Base-by-base conservation (phyloP, 371 early-diverging fungal genomes). In the Mucor plumbeus region DNA sequence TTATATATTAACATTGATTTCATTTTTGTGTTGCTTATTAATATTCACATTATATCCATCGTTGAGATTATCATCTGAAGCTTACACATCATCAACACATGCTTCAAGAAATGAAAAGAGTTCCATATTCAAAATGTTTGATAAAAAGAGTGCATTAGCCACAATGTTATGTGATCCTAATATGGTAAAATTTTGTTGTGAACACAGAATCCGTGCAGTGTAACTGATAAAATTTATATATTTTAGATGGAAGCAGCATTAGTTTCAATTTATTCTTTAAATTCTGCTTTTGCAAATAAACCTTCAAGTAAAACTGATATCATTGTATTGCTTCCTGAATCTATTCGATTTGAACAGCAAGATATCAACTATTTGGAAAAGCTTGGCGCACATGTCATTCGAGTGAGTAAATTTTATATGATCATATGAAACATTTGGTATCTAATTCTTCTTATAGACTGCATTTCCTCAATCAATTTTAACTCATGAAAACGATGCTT, bases 261-360 rank as follows among this genome's bases (percentile, higher is more conserved):
- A 38, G 72, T 74, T 10, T 70, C 75, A 4, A 34, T 77, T 10
- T 72, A 74, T 63, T 74, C 78, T 0, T 56, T 77, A 15, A 61
- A 68, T 15, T 15, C 47, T 35, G 69, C 69, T 5, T 63, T 63
- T 53, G 50, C 63, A 31, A 59, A 58, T 34, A 60, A 68, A 15
- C 53, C 65, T 19, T 61, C 65, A 17, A 44, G 43, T 0, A 66
- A 63, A 41, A 35, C 40, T 14, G 73, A 73, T 50, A 59, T 69
- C 13, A 47, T 73, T 40, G 64, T 73, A 11, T 35, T 73, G 21
- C n/a, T 73, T 17, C 67, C 74, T n/a, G 73, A 72, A 26, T 38
- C 69, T 1, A 26, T 69, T 11, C 17, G 63, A 21, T 17, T 63
- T 1, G 13, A 57, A 41, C 44, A 53, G 4, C 47, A 47, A 17